Percentiles rank a stretch among this genome's conserved stretches.
Evolutionary conservation across 139 green algal species (phyloP).

Genomic region (Edaphochlamys debaryana): DNA sequence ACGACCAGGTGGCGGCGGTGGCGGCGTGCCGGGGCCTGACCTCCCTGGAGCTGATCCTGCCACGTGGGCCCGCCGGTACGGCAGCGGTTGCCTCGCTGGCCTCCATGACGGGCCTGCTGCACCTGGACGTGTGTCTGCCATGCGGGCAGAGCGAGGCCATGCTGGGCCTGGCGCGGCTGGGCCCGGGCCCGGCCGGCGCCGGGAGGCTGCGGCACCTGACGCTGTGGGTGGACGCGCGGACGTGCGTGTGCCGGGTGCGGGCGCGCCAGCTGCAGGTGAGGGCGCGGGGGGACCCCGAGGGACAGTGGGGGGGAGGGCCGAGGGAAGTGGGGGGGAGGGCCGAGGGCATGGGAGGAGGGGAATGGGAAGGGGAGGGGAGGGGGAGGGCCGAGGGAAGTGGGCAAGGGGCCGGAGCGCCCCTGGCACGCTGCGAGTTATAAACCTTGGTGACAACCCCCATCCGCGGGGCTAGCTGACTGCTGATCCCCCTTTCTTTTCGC

Average conservation of each 20-base stretch:
- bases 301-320: too few relatives aligned
- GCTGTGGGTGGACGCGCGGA: constrained; percentile 34
- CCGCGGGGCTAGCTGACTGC: too few relatives aligned
- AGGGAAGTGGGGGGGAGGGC: too few relatives aligned
- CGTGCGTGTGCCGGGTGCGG: constrained; percentile 6
- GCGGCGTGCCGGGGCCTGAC: constrained; percentile 12
- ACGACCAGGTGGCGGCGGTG: constrained; percentile 30
- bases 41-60: constrained; percentile 30
- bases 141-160: constrained; percentile 29
- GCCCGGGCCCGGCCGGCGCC: not conserved
- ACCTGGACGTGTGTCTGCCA: constrained; percentile 33
- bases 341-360: too few relatives aligned
- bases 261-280: constrained; percentile 36
- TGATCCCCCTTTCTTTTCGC: too few relatives aligned
- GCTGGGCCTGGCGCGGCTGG: constrained; percentile 30
- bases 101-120: not conserved
- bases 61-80: constrained; percentile 1
- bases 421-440: too few relatives aligned
- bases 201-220: constrained; percentile 29
- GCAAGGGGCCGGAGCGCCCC: too few relatives aligned
- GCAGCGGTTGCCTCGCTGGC: not conserved
- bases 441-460: too few relatives aligned
- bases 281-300: not conserved
- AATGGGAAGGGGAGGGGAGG: too few relatives aligned
- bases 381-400: too few relatives aligned